A percentile compares a stretch with the other conserved stretches of the same genome.
These are phyloP conservation scores for Pyrrhoderma noxium DNA, from an alignment of 1,284 basidiomycete genomes.

Conservation along the genomic window DNA sequence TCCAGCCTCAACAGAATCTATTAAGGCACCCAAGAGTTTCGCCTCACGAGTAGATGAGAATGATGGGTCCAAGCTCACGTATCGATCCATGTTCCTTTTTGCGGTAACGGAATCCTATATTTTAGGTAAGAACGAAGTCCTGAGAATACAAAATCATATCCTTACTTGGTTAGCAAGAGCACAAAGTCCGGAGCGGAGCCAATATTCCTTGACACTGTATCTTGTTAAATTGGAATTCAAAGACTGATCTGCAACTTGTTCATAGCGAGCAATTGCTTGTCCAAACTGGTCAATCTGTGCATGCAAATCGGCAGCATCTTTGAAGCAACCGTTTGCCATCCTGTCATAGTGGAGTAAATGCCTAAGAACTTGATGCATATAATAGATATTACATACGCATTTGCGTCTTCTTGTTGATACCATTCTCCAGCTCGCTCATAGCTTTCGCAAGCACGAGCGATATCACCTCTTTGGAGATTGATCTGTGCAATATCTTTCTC, in stretches of 20 bases:
- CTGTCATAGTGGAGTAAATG: constrained; percentile 34
- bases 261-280: constrained; percentile 82
- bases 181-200: constrained; percentile 84
- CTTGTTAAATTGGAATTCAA: constrained; percentile 85
- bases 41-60: constrained; percentile 85
- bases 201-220: constrained; percentile 98
- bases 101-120: constrained; percentile 80
- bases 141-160: constrained; percentile 13
- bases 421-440: constrained; percentile 93
- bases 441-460: constrained; percentile 81
- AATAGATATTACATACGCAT: constrained; percentile 62
- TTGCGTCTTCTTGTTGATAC: constrained; percentile 95
- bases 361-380: constrained; percentile 3
- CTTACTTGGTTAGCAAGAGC: constrained; percentile 83
- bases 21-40: constrained; percentile 74
- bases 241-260: constrained; percentile 85
- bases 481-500: constrained; percentile 97
- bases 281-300: constrained; percentile 84
- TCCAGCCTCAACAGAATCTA: constrained; percentile 73
- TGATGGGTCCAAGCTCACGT: constrained; percentile 69
- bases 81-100: constrained; percentile 69
- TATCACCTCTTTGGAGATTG: constrained; percentile 55
- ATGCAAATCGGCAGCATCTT: constrained; percentile 93
- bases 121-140: neutral
- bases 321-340: constrained; percentile 92